Percentiles rank a stretch among this genome's conserved stretches.
These are phyloP conservation scores for Xylaria arbuscula DNA, from an alignment of 2,329 filamentous ascomycete genomes.

Conservation along the genomic window DNA sequence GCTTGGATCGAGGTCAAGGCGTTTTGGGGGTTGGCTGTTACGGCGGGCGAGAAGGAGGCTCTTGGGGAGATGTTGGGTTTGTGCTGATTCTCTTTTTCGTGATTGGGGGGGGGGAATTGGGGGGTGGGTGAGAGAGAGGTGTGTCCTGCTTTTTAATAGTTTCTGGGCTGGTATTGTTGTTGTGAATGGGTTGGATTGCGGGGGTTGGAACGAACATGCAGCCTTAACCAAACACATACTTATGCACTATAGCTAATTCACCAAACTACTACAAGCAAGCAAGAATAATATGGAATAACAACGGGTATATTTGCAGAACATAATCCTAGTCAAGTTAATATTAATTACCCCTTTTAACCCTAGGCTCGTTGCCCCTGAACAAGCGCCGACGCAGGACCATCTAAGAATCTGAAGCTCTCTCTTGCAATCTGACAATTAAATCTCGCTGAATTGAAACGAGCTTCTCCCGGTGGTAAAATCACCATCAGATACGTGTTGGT, in stretches of 20 bases:
- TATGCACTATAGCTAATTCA: too few relatives aligned
- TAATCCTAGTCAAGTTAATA: conserved; percentile 22
- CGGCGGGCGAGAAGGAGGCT: conserved; percentile 76
- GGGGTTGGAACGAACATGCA: too few relatives aligned
- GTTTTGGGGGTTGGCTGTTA: conserved; percentile 75
- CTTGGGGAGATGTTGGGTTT: conserved; percentile 72
- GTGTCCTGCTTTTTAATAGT: too few relatives aligned
- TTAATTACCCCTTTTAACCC: background rate
- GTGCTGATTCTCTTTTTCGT: conserved; percentile 53
- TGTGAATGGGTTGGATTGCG: too few relatives aligned
- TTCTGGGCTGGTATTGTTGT: too few relatives aligned
- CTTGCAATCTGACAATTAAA: conserved; percentile 90
- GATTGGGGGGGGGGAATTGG: background rate
- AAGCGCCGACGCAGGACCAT: conserved; percentile 58
- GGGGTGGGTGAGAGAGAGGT: too few relatives aligned
- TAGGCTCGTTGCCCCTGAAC: conserved; percentile 33
- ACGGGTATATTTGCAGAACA: conserved; percentile 33
- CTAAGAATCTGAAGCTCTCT: conserved; percentile 79
- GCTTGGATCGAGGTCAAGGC: conserved; percentile 84
- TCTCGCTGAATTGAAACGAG: conserved; percentile 88
- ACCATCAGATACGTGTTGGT: conserved; percentile 98
- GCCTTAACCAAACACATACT: too few relatives aligned
- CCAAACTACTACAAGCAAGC: too few relatives aligned
- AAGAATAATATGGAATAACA: background rate
- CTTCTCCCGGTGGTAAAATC: conserved; percentile 89